Percentiles rank a stretch among this genome's conserved stretches.
These are phyloP conservation scores for Pinus albicaulis DNA, from an alignment of 75 land plant species.

Conservation along the genomic window DNA sequence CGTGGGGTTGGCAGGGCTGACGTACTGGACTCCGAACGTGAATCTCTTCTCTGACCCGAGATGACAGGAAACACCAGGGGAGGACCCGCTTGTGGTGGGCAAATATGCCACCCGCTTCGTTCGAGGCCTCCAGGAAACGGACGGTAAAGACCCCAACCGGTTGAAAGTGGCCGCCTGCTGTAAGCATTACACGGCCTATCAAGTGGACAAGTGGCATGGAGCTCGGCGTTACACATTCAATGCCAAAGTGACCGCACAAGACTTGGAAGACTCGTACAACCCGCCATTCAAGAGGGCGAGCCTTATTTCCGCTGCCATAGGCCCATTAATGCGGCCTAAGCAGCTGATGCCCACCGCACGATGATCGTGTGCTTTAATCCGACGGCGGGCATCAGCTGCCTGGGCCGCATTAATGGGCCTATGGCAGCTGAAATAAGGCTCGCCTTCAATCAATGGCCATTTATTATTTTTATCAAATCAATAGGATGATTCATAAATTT, in stretches of 20 bases:
- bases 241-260: conserved; percentile 79
- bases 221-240: conserved; percentile 70
- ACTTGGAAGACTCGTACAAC: conserved; percentile 82
- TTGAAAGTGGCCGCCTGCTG: conserved; percentile 88
- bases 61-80: conserved; percentile 95
- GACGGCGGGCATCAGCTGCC: no score
- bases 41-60: conserved; percentile 88
- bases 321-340: no score
- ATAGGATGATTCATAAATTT: neutral
- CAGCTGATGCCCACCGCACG: no score
- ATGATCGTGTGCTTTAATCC: no score
- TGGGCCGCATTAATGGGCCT: no score
- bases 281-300: conserved; percentile 77
- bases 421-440: no score
- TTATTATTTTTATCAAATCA: neutral
- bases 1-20: conserved; percentile 70
- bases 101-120: conserved; percentile 66
- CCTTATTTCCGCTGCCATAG: no score
- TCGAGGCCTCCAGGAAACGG: conserved; percentile 57
- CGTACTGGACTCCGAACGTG: conserved; percentile 91
- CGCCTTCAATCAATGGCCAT: no score
- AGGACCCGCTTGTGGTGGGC: conserved; percentile 67
- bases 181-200: conserved; percentile 89
- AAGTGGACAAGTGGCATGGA: conserved; percentile 80
- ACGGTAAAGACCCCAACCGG: conserved; percentile 21